phyloP scores from a whole-genome alignment of 2,329 filamentous ascomycete species.

The Arachnomyces sp. region DNA sequence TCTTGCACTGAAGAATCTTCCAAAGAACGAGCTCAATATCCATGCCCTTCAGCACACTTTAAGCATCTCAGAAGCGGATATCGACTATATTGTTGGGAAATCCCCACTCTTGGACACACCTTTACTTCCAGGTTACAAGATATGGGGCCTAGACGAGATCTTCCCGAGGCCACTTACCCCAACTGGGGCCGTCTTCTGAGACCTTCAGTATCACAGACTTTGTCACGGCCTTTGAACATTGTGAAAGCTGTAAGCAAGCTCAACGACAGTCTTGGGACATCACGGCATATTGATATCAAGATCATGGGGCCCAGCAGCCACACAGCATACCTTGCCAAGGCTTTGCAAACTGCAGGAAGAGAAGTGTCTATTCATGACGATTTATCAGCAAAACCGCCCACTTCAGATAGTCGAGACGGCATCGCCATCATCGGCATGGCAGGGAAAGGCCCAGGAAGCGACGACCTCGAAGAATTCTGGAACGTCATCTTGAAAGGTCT shows the following conservation, averaged over 20 bases:
- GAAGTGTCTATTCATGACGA: constrained; percentile 7
- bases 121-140: constrained; percentile 1
- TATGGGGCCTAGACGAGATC: constrained; percentile 5
- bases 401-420: too few relatives aligned
- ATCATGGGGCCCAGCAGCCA: constrained; percentile 5
- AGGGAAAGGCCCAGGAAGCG: constrained; percentile 16
- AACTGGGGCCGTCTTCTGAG: constrained; percentile 6
- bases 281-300: constrained; percentile 1
- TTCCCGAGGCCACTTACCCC: constrained; percentile 3
- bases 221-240: constrained; percentile 4
- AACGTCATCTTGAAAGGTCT: constrained; percentile 24
- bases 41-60: constrained; percentile 10
- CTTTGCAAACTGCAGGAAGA: constrained; percentile 7
- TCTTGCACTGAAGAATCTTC: constrained; percentile 2
- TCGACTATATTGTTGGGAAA: constrained; percentile 10
- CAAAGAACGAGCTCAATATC: constrained; percentile 10
- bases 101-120: not conserved
- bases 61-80: constrained; percentile 7
- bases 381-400: not conserved
- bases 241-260: constrained; percentile 3
- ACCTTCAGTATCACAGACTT: constrained; percentile 1
- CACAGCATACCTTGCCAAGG: constrained; percentile 5
- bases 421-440: constrained; percentile 21
- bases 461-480: constrained; percentile 26
- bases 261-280: constrained; percentile 2